A percentile compares a stretch with the other conserved stretches of the same genome.
These are phyloP conservation scores for Lentinula guzmanii DNA, from an alignment of 768 basidiomycete species.

Conservation along the genomic window DNA sequence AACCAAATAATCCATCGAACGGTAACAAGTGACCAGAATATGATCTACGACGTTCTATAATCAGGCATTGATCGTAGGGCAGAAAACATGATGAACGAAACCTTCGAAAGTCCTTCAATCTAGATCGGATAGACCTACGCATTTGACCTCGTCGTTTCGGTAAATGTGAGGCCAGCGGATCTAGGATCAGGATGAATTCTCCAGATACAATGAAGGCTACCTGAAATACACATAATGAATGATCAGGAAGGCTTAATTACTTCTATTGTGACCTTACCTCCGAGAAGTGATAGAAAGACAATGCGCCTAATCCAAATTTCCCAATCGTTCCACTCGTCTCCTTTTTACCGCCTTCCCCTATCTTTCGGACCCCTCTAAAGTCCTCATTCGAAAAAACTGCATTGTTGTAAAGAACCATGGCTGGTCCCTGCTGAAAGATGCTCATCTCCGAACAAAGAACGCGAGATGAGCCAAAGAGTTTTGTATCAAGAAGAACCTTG, in stretches of 20 bases:
- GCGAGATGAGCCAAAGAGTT: background rate
- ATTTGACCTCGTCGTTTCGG: constrained; percentile 17
- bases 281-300: constrained; percentile 47
- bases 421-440: constrained; percentile 25
- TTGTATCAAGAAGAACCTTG: constrained; percentile 32
- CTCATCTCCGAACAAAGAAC: constrained; percentile 30
- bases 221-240: constrained; percentile 10
- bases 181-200: constrained; percentile 28
- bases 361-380: constrained; percentile 38
- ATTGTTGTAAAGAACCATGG: constrained; percentile 41
- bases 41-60: constrained; percentile 19
- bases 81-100: constrained; percentile 7
- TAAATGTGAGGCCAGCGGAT: constrained; percentile 38
- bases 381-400: constrained; percentile 33
- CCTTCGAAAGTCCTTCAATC: constrained; percentile 29
- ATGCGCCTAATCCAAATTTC: constrained; percentile 44
- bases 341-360: constrained; percentile 40
- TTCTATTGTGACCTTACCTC: constrained; percentile 29
- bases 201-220: constrained; percentile 27
- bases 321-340: constrained; percentile 34
- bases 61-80: background rate
- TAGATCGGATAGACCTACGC: constrained; percentile 23
- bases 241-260: background rate
- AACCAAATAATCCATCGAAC: constrained; percentile 35
- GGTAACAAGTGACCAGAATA: constrained; percentile 35